Conservation (phyloP, 441 rosid species). For the Erysimum cheiri region DNA sequence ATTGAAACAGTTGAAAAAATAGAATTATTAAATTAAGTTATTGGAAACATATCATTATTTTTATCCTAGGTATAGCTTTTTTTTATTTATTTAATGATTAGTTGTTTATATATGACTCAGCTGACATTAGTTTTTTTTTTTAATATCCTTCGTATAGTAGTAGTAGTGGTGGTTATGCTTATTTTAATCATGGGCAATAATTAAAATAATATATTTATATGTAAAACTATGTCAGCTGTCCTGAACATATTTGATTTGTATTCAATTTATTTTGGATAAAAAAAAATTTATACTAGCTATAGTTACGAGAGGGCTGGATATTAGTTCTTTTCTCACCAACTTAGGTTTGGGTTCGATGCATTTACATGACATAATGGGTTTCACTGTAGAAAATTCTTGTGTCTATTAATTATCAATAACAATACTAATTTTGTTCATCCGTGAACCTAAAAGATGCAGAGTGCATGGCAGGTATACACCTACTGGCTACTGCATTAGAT, state of each 20-base stretch:
- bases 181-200: neutral
- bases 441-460: constrained; percentile 27
- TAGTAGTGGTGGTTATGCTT: constrained; percentile 13
- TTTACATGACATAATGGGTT: constrained; percentile 36
- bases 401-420: constrained; percentile 8
- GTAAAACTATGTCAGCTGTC: constrained; percentile 27
- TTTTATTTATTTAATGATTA: neutral
- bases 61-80: constrained; percentile 6
- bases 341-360: constrained; percentile 41
- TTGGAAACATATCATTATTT: neutral
- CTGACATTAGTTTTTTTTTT: neutral
- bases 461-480: constrained; percentile 28
- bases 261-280: constrained; percentile 6
- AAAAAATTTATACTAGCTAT: neutral
- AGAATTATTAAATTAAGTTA: neutral
- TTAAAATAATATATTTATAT: neutral
- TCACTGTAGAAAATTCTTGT: neutral
- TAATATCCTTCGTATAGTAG: constrained; percentile 10
- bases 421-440: constrained; percentile 19
- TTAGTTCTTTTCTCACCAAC: constrained; percentile 14
- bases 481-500: neutral
- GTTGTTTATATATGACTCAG: constrained; percentile 6
- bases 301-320: constrained; percentile 32
- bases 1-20: neutral
- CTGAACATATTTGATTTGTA: constrained; percentile 7